A percentile compares a stretch with the other conserved stretches of the same genome.
These are phyloP conservation scores for Mesembryanthemum crystallinum DNA, from an alignment of 148 eudicot species.

Conservation along the genomic window DNA sequence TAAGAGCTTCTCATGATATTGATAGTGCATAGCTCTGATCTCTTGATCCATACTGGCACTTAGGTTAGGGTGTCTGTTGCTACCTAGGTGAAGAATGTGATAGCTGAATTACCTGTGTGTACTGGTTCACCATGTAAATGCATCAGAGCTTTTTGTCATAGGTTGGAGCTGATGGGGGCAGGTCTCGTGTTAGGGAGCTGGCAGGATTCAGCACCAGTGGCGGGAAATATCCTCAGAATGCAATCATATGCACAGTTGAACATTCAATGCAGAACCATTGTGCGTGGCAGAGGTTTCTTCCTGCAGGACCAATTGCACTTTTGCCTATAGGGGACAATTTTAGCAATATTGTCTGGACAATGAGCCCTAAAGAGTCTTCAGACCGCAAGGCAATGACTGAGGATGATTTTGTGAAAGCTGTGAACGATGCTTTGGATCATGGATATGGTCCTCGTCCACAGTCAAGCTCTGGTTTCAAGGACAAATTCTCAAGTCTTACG, in stretches of 20 bases:
- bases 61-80: too few relatives aligned
- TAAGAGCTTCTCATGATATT: too few relatives aligned
- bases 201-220: conserved; percentile 73
- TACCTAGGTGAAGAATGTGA: too few relatives aligned
- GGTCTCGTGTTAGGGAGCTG: conserved; percentile 81
- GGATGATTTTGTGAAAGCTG: conserved; percentile 64
- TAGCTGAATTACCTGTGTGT: too few relatives aligned
- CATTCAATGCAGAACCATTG: conserved; percentile 56
- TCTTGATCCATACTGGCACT: too few relatives aligned
- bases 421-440: conserved; percentile 72
- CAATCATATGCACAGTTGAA: conserved; percentile 91
- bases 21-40: too few relatives aligned
- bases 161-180: conserved; percentile 99
- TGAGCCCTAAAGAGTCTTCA: conserved; percentile 75
- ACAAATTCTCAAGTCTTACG: conserved; percentile 50
- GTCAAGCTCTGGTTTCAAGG: conserved; percentile 44
- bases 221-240: conserved; percentile 87
- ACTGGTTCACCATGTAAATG: too few relatives aligned
- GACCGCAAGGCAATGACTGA: conserved; percentile 58
- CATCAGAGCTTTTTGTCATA: conserved; percentile 19
- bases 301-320: conserved; percentile 95
- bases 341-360: conserved; percentile 98
- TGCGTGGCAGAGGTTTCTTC: conserved; percentile 97
- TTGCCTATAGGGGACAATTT: conserved; percentile 82
- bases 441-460: conserved; percentile 89